These are phyloP conservation scores for Nepenthes alata DNA, from an alignment of 179 eudicot species.

Conservation along the genomic window DNA sequence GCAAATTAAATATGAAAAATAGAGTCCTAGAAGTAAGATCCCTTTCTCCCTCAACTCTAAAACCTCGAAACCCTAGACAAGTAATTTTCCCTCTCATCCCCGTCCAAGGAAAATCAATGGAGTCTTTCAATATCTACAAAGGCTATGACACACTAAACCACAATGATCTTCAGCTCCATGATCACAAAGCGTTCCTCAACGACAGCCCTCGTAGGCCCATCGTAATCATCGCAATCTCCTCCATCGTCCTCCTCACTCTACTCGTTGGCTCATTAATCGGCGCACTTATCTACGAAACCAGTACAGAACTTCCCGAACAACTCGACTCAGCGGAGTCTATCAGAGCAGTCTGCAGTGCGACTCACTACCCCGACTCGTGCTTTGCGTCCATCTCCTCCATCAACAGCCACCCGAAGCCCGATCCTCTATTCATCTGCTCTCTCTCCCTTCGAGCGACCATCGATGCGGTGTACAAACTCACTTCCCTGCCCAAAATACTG, in stretches of 20 bases:
- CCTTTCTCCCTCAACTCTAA: too few relatives aligned
- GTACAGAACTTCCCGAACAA: conserved; percentile 1
- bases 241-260: conserved; percentile 23
- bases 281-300: conserved; percentile 7
- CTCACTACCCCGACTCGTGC: conserved; percentile 40
- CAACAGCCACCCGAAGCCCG: conserved; percentile 8
- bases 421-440: conserved; percentile 25
- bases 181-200: conserved; percentile 12
- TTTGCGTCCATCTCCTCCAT: conserved; percentile 17
- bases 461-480: conserved; percentile 6
- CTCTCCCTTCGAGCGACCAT: conserved; percentile 28
- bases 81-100: too few relatives aligned
- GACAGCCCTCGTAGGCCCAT: conserved; percentile 32
- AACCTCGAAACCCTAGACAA: too few relatives aligned
- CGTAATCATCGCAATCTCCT: conserved; percentile 26
- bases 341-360: conserved; percentile 40
- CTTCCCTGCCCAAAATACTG: conserved; percentile 6
- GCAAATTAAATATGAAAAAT: too few relatives aligned
- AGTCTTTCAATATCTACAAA: conserved; percentile 68
- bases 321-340: conserved; percentile 12
- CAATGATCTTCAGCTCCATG: conserved; percentile 35
- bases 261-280: conserved; percentile 27
- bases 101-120: conserved; percentile 14
- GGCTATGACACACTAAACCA: conserved; percentile 26
- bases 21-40: too few relatives aligned